Evolutionary conservation across 2,329 filamentous ascomycete species (phyloP), one percentile per base, ranked within the genome.

Genomic region (Didymella exigua): DNA sequence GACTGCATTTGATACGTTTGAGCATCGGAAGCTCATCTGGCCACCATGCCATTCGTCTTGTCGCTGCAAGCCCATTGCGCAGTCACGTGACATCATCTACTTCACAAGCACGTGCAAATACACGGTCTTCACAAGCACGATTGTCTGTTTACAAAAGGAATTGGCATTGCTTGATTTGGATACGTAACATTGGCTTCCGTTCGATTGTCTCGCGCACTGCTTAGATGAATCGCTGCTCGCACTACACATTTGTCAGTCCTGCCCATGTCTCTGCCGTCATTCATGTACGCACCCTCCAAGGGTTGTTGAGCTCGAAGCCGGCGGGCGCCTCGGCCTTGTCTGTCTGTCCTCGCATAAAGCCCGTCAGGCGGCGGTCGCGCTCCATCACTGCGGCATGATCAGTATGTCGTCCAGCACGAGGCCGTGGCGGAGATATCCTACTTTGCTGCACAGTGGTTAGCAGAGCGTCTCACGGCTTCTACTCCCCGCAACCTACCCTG

Each of bases 231-330:
- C 75, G 72, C 52, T 66, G 63, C 69, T 77, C 75, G 62, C 73
- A 66, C 75, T 77, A 60, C 38, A 27, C 16, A 9, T 21, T 37
- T 37, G 63, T 76, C 57, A 76, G 71, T 56, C 54, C 29, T 33
- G 43, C 16, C 40, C 13, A n/a, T 13, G 18, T 42, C 30, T 29
- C 30, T 29, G 9, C 13, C 24, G 19, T 13, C 10, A n/a, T 6
- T 9, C 31, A 21, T 2, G 29, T 55, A 71, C 81, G 54, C 80
- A 87, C 85, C 81, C 82, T 85, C 86, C 86, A 88, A 60, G 83
- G 83, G 75, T 86, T 87, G 81, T 82, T 88, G 68, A 87, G 71
- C 75, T 87, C 85, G 76, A 88, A 88, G 57, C 85, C 85, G 52
- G 78, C 74, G 24, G 85, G 85, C 26, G 86, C 86, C 54, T 77